phyloP scores from a whole-genome alignment of 495 filamentous ascomycete genomes.

The Penicillium samsonianum region DNA sequence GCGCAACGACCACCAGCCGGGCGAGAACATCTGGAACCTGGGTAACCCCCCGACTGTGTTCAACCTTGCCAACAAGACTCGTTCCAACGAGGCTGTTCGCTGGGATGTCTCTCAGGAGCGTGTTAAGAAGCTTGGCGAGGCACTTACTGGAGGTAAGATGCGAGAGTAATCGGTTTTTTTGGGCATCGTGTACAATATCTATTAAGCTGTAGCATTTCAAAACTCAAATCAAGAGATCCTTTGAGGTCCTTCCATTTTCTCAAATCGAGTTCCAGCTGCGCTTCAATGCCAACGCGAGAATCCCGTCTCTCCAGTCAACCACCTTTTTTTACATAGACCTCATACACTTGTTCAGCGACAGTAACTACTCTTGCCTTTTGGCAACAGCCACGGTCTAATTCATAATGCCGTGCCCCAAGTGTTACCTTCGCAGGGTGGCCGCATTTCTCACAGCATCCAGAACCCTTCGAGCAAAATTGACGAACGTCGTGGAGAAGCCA shows the following conservation, averaged over 20 bases:
- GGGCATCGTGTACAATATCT: conserved; percentile 34
- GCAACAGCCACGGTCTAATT: too few relatives aligned
- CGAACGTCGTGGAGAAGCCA: too few relatives aligned
- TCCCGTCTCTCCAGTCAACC: too few relatives aligned
- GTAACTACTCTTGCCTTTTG: too few relatives aligned
- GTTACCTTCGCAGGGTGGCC: too few relatives aligned
- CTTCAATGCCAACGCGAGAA: not conserved
- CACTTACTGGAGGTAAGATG: conserved; percentile 70
- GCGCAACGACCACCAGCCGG: conserved; percentile 41
- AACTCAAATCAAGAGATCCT: conserved; percentile 9
- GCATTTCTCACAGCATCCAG: too few relatives aligned
- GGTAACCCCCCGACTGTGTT: conserved; percentile 54
- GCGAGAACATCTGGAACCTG: conserved; percentile 60
- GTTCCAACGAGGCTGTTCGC: conserved; percentile 31
- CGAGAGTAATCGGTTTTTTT: conserved; percentile 28
- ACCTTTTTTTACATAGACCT: too few relatives aligned
- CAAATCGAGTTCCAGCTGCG: not conserved
- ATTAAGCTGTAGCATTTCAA: conserved; percentile 23
- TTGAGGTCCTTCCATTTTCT: not conserved
- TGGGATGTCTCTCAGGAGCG: conserved; percentile 56
- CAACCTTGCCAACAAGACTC: conserved; percentile 35
- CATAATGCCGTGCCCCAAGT: too few relatives aligned
- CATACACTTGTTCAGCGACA: too few relatives aligned
- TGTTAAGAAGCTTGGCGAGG: conserved; percentile 64
- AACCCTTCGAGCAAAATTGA: too few relatives aligned